phyloP scores from a whole-genome alignment of 352 stramenopile species.

The Phytopythium kandeliae region DNA sequence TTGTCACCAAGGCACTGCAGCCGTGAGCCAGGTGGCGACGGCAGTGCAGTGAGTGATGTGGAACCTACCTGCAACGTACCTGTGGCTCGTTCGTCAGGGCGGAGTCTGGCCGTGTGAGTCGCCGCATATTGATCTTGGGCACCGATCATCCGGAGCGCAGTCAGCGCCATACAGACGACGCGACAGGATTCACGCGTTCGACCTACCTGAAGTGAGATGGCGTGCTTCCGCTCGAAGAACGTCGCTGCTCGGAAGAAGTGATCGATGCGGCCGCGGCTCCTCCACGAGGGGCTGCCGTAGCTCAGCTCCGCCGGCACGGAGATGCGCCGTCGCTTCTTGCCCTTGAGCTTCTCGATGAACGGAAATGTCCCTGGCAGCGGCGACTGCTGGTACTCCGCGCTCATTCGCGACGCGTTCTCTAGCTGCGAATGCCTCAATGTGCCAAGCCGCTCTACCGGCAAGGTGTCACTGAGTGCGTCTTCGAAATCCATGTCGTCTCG shows the following conservation, averaged over 20 bases:
- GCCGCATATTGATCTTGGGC: slow-evolving; percentile 31
- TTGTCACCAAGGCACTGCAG: too few species aligned
- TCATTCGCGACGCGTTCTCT: neutral
- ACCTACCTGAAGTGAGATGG: slow-evolving; percentile 44
- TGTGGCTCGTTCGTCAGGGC: neutral
- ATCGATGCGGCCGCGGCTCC: slow-evolving; percentile 52
- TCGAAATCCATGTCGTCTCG: neutral
- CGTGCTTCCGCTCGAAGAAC: slow-evolving; percentile 48
- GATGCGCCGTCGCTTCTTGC: slow-evolving; percentile 44
- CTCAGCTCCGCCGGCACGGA: slow-evolving; percentile 34
- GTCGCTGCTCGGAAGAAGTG: slow-evolving; percentile 46
- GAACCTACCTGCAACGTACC: neutral
- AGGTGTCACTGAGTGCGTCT: neutral
- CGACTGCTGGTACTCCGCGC: neutral
- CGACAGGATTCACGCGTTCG: too few species aligned
- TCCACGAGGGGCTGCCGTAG: slow-evolving; percentile 42
- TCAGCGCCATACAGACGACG: slow-evolving; percentile 2
- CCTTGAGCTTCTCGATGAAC: slow-evolving; percentile 56
- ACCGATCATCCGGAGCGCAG: neutral
- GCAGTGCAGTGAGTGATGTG: neutral
- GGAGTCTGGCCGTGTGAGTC: slow-evolving; percentile 33
- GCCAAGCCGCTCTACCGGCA: neutral
- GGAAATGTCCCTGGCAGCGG: slow-evolving; percentile 48
- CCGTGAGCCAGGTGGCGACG: too few species aligned
- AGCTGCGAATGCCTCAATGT: neutral